Base-by-base conservation (phyloP, 2,329 filamentous ascomycete genomes). In the Cladosporium sp. region DNA sequence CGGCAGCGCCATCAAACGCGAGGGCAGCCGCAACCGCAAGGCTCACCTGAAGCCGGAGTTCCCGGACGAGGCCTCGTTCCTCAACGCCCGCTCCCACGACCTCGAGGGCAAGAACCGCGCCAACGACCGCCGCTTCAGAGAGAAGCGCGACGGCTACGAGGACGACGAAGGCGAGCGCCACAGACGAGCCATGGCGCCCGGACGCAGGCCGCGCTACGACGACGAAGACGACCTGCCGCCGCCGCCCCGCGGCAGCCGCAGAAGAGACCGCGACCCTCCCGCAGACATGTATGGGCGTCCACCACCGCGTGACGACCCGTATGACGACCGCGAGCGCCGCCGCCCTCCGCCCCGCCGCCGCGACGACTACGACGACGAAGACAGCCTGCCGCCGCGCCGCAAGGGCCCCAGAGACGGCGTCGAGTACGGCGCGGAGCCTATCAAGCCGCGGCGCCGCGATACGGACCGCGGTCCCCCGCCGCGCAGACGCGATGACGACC, bases 101-200 rank as follows among this genome's bases (percentile, higher is more conserved):
- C 57, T 67, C 42, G 67, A 70, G 56, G 52, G 58, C 31, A 70
- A 69, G 57, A 63, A 60, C 52, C 49, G 62, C 32, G 56, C 56
- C 16, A 55, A 55, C 34, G 58, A 70, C 40, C 59, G 59, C 35
- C 55, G 61, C 37, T 69, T 70, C 56, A 54, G 67, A 22, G 62
- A 67, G 32, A 62, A 62, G 57, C 58, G 67, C 38, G 64, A 69
- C 56, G 67, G 66, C 13, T 70, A 70, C 56, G 66, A 67, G 53
- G 64, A 60, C 43, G 67, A 70, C 43, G 67, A 70, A 48, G 67
- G 67, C 16, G 67, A 70, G 46, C 54, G 49, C 40, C 61, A 64
- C 55, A 56, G 58, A 43, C 58, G 43, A 54, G 52, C 52, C 28
- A 49, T 11, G 44, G 40, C 40, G 38, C 40, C 41, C 19, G 31